Evolutionary conservation across 1,284 basidiomycete genomes (phyloP).

Genomic region (Ustilago nuda): DNA sequence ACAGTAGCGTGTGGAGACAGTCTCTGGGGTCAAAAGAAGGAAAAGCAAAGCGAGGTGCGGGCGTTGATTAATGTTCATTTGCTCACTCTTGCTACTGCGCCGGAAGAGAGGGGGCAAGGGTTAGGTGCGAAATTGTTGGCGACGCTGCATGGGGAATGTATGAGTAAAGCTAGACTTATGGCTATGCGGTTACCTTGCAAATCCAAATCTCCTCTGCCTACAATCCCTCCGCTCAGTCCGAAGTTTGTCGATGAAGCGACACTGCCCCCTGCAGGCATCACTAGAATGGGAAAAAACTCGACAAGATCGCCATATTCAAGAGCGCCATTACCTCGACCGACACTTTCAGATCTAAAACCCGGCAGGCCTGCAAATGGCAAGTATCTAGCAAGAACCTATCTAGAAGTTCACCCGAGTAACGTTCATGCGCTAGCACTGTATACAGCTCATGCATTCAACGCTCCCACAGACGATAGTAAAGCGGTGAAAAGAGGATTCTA

Average conservation of each 20-base stretch:
- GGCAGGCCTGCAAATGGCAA: not conserved
- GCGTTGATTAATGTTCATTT: slow-evolving; percentile 50
- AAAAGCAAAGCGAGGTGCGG: slow-evolving; percentile 18
- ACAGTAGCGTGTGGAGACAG: slow-evolving; percentile 22
- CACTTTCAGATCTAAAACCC: slow-evolving; percentile 1
- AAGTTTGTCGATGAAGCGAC: slow-evolving; percentile 29
- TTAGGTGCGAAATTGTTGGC: slow-evolving; percentile 55
- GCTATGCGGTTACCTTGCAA: slow-evolving; percentile 21
- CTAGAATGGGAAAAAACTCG: not conserved
- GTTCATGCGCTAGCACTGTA: slow-evolving; percentile 50
- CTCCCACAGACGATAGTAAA: slow-evolving; percentile 15
- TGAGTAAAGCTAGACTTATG: slow-evolving; percentile 29
- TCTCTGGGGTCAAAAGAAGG: not conserved
- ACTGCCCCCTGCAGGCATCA: not conserved
- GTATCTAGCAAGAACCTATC: slow-evolving; percentile 26
- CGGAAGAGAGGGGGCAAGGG: slow-evolving; percentile 57
- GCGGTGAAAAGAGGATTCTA: slow-evolving; percentile 49
- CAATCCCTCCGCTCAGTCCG: slow-evolving; percentile 13
- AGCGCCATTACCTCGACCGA: not conserved
- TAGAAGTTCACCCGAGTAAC: slow-evolving; percentile 61
- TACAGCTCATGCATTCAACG: slow-evolving; percentile 39
- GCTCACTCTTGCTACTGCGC: slow-evolving; percentile 54
- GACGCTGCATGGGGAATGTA: slow-evolving; percentile 45
- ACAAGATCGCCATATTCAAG: slow-evolving; percentile 1
- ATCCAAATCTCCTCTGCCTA: not conserved